phyloP scores from a whole-genome alignment of 2,329 filamentous ascomycete genomes.

The Neonectria magnoliae region DNA sequence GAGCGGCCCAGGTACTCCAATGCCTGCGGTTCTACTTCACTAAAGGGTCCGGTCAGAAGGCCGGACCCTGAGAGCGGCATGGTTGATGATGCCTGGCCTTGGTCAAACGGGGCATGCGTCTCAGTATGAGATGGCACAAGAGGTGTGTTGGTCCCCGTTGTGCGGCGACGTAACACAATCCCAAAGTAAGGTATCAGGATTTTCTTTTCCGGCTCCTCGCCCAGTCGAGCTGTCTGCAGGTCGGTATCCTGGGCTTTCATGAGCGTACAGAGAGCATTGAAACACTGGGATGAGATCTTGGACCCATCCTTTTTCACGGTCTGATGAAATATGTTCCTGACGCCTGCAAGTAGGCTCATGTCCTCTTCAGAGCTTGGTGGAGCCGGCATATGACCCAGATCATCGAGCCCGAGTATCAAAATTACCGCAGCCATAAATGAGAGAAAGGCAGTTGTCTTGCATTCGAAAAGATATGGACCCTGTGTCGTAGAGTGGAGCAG shows the following conservation, averaged over 20 bases:
- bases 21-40: neutral
- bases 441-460: slow-evolving; percentile 13
- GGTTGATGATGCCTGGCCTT: neutral
- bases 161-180: slow-evolving; percentile 4
- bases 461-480: slow-evolving; percentile 1
- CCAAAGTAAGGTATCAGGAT: slow-evolving; percentile 17
- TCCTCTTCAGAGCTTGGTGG: neutral
- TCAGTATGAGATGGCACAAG: neutral
- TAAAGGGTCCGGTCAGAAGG: neutral
- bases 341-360: neutral
- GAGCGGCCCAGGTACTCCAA: slow-evolving; percentile 8
- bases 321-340: neutral
- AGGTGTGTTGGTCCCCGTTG: neutral
- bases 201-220: neutral
- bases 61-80: neutral
- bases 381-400: neutral
- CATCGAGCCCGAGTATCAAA: slow-evolving; percentile 3
- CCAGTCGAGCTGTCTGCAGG: too few species aligned
- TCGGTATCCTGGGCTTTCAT: neutral
- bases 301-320: neutral
- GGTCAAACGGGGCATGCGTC: neutral
- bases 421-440: slow-evolving; percentile 16
- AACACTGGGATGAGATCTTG: slow-evolving; percentile 13
- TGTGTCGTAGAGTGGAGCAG: neutral
- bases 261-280: neutral